A percentile compares a stretch with the other conserved stretches of the same genome.
Evolutionary conservation across 1,284 basidiomycete genomes (phyloP).

Genomic region (Somion occarium): DNA sequence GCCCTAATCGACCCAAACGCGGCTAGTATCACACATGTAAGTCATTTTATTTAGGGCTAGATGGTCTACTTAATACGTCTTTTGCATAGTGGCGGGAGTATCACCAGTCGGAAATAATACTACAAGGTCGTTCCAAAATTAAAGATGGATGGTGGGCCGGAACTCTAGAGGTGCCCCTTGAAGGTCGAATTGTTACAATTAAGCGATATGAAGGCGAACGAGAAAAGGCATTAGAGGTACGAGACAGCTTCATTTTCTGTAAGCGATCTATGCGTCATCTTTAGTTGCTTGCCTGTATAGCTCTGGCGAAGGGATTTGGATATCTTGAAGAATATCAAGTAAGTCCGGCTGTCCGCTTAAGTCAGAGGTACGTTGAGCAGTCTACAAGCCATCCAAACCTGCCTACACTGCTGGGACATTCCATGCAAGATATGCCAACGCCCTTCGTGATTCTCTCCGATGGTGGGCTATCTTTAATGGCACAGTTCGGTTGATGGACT

Average conservation of each 20-base stretch:
- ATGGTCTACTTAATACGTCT: too few species aligned
- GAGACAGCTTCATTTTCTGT: conserved; percentile 8
- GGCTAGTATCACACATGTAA: too few species aligned
- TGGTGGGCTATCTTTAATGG: too few species aligned
- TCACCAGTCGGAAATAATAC: conserved; percentile 42
- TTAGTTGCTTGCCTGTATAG: too few species aligned
- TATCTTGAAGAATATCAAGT: conserved; percentile 44
- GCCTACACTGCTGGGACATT: conserved; percentile 50
- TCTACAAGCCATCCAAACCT: conserved; percentile 45
- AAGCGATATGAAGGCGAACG: conserved; percentile 39
- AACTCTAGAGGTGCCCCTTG: conserved; percentile 33
- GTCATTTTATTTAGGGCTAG: too few species aligned
- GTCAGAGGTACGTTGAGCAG: too few species aligned
- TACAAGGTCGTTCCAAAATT: conserved; percentile 32
- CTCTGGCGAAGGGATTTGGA: conserved; percentile 50
- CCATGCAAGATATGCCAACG: conserved; percentile 38
- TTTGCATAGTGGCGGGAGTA: conserved; percentile 40
- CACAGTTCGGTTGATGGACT: too few species aligned
- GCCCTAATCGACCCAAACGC: neutral
- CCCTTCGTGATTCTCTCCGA: conserved; percentile 49
- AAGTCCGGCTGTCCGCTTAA: conserved; percentile 15
- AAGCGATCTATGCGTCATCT: neutral
- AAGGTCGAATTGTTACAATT: conserved; percentile 36
- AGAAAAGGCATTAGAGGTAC: conserved; percentile 29
- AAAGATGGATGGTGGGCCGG: conserved; percentile 46